phyloP scores from a whole-genome alignment of 352 stramenopile species.

The Phytophthora ohioensis region DNA sequence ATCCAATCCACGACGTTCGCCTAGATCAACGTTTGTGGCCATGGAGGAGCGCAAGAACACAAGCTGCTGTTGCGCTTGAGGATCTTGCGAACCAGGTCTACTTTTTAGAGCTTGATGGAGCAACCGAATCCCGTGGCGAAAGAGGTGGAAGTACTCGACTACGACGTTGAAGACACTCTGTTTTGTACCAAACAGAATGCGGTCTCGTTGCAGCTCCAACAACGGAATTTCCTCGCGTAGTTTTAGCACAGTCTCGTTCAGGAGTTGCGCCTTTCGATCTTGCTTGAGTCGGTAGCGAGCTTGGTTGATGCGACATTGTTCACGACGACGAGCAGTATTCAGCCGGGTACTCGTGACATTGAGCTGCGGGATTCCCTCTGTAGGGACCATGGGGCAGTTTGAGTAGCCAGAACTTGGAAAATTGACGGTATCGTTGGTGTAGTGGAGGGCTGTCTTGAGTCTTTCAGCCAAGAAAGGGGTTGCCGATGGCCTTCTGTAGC shows the following conservation, averaged over 20 bases:
- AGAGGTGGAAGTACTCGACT: slow-evolving; percentile 27
- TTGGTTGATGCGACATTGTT: slow-evolving; percentile 25
- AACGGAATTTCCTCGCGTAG: slow-evolving; percentile 11
- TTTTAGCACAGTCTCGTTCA: slow-evolving; percentile 11
- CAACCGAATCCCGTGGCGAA: slow-evolving; percentile 13
- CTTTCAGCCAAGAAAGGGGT: not conserved
- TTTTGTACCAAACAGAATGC: slow-evolving; percentile 5
- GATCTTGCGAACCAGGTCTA: not conserved
- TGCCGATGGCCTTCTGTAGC: too few species aligned
- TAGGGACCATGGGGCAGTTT: too few species aligned
- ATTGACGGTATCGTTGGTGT: not conserved
- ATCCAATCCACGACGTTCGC: slow-evolving; percentile 14
- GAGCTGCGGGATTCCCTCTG: too few species aligned
- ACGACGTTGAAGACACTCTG: slow-evolving; percentile 23
- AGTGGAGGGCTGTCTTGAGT: not conserved
- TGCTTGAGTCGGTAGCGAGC: slow-evolving; percentile 22
- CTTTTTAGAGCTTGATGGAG: not conserved
- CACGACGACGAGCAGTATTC: slow-evolving; percentile 16
- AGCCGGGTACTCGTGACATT: not conserved
- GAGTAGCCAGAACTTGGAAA: too few species aligned
- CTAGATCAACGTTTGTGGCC: slow-evolving; percentile 20
- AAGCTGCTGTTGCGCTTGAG: slow-evolving; percentile 11
- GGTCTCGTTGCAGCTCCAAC: slow-evolving; percentile 21
- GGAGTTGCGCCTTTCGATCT: slow-evolving; percentile 1
- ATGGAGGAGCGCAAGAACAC: slow-evolving; percentile 32